A percentile compares a stretch with the other conserved stretches of the same genome.
Evolutionary conservation across 2,329 filamentous ascomycete genomes (phyloP).

Genomic region (Zymoseptoria brevis): DNA sequence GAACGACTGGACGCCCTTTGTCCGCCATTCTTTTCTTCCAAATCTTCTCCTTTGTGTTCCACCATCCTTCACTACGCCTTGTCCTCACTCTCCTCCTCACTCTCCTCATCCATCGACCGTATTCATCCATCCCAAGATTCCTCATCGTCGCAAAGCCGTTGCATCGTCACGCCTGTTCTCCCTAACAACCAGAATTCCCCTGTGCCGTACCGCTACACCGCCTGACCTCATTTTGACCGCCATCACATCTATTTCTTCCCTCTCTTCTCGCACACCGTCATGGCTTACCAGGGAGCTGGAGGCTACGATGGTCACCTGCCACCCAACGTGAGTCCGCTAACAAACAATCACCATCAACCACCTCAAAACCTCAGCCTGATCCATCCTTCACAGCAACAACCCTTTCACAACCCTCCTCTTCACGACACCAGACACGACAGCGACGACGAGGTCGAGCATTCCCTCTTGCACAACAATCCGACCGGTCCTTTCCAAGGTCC

Average conservation of each 20-base stretch:
- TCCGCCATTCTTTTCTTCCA: not conserved
- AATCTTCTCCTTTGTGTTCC: not conserved
- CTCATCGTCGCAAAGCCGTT: not conserved
- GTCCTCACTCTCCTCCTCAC: too few relatives aligned
- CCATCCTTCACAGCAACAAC: slow-evolving; percentile 10
- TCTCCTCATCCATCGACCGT: not conserved
- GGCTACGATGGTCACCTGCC: slow-evolving; percentile 21
- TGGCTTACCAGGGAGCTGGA: slow-evolving; percentile 30
- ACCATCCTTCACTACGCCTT: not conserved
- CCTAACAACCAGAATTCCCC: not conserved
- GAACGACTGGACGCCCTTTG: not conserved
- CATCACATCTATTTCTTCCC: not conserved
- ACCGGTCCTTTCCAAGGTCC: slow-evolving; percentile 40
- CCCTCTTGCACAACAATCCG: slow-evolving; percentile 42
- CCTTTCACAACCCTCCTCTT: slow-evolving; percentile 23
- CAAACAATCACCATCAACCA: slow-evolving; percentile 10
- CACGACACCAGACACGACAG: slow-evolving; percentile 24
- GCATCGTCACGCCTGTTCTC: not conserved
- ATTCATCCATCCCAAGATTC: not conserved
- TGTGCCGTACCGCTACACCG: slow-evolving; percentile 1
- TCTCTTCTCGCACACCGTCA: slow-evolving; percentile 4
- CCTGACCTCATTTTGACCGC: slow-evolving; percentile 10
- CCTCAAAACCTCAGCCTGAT: not conserved
- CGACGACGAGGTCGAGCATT: slow-evolving; percentile 43
- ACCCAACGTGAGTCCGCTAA: slow-evolving; percentile 3